phyloP scores from a whole-genome alignment of 257 asterid genomes.

The Solanum sparsipilum region DNA sequence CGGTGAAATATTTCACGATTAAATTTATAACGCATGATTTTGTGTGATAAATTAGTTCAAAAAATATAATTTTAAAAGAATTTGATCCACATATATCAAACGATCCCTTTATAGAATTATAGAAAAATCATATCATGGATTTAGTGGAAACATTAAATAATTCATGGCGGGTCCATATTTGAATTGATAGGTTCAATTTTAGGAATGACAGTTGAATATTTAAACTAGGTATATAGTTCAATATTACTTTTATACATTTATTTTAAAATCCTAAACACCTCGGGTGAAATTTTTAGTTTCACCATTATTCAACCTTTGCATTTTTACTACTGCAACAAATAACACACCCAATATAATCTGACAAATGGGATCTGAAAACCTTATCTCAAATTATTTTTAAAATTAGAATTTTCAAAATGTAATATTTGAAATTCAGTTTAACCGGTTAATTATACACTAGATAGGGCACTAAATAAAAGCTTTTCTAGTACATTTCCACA shows the following conservation, averaged over 20 bases:
- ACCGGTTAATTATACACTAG: neutral
- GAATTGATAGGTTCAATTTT: neutral
- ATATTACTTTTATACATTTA: neutral
- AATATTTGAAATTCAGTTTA: neutral
- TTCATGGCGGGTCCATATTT: too few species aligned
- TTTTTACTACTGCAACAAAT: neutral
- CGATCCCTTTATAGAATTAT: neutral
- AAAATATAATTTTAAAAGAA: neutral
- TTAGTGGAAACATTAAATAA: slow-evolving; percentile 9
- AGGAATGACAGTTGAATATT: neutral
- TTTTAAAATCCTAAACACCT: neutral
- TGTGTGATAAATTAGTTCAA: neutral
- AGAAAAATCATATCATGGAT: neutral
- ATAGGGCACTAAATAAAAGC: neutral
- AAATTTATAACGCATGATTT: neutral
- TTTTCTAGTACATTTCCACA: slow-evolving; percentile 4
- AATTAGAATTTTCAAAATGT: neutral
- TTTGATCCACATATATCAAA: neutral
- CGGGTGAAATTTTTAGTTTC: neutral
- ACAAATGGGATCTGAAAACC: rapidly evolving
- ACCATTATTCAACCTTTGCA: neutral
- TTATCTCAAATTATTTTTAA: neutral
- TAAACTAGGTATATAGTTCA: neutral
- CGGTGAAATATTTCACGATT: neutral
- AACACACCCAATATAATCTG: neutral